phyloP scores from a whole-genome alignment of 2,329 filamentous ascomycete species.

The Scorias spongiosa region DNA sequence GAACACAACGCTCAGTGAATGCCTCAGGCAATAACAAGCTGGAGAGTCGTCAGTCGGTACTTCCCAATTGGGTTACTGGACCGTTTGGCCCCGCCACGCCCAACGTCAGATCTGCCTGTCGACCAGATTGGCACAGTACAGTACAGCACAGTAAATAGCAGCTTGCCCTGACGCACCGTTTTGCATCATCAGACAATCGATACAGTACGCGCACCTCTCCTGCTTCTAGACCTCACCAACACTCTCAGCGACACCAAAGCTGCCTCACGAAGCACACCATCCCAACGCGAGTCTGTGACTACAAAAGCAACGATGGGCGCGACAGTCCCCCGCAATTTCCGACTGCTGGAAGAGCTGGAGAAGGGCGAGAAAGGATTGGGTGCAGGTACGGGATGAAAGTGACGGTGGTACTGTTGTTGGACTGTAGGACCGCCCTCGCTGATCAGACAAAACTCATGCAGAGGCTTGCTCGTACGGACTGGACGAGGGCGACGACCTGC shows the following conservation, averaged over 20 bases:
- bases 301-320: conserved; percentile 36
- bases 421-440: conserved; percentile 1
- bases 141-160: too few relatives aligned
- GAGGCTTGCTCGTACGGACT: conserved; percentile 96
- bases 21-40: background rate
- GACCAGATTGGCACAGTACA: background rate
- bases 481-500: conserved; percentile 80
- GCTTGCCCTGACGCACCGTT: too few relatives aligned
- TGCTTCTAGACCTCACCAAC: too few relatives aligned
- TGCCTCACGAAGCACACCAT: too few relatives aligned
- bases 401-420: background rate
- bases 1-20: background rate
- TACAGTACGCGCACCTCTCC: too few relatives aligned
- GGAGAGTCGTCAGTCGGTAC: background rate
- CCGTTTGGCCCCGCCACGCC: background rate
- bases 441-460: conserved; percentile 22
- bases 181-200: too few relatives aligned
- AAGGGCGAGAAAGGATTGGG: conserved; percentile 97
- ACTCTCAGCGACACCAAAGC: too few relatives aligned
- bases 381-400: conserved; percentile 43
- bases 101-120: background rate
- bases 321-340: conserved; percentile 89
- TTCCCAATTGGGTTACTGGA: background rate
- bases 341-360: conserved; percentile 91
- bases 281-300: too few relatives aligned